Evolutionary conservation across 306 rosid species (phyloP), one percentile per base, ranked within the genome.

Genomic region (Cicer arietinum): DNA sequence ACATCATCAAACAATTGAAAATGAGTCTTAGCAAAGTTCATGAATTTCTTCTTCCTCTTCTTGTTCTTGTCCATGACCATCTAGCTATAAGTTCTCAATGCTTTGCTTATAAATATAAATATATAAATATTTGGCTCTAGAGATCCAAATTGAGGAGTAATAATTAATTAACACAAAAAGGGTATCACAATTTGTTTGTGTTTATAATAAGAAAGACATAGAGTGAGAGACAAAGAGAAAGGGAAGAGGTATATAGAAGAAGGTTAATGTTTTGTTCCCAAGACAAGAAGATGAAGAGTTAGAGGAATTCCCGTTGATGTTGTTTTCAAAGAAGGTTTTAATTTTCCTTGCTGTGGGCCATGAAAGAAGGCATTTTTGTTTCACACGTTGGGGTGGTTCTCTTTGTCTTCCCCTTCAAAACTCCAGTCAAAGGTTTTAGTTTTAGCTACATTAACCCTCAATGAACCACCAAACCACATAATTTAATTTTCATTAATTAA

Each of bases 241-340:
- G 12, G 7, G 42, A 25, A 68, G 60, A 47, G 20, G 25, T 16
- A 50, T 50, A 53, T 53, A 42, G 69, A 41, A 17, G 80, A 60
- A 70, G 76, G 16, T 59, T 30, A 76, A 85, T 73, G 83, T 76
- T 30, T 59, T 79, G 81, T 84, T 84, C 89, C 90, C 92, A 86
- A 90, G 91, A 86, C 91, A 85, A 85, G 96, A 85, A 73, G 86
- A 86, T 76, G 86, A 87, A 77, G 89, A 91, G 66, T 59, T 59
- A 59, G 66, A 59, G 89, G 74, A 77, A 81, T 87, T 87, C 87
- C 85, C 88, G 90, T 88, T 86, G 84, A 79, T 84, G 90, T 74
- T 88, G 88, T 84, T 83, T 81, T 83, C 86, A 81, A 83, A 83
- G 83, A 46, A 69, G 64, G 83, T 84, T 77, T 79, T 62, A 52